A percentile compares a stretch with the other conserved stretches of the same genome.
Conservation (phyloP, 176 grass and related monocot species). For the Juncus effusus region DNA sequence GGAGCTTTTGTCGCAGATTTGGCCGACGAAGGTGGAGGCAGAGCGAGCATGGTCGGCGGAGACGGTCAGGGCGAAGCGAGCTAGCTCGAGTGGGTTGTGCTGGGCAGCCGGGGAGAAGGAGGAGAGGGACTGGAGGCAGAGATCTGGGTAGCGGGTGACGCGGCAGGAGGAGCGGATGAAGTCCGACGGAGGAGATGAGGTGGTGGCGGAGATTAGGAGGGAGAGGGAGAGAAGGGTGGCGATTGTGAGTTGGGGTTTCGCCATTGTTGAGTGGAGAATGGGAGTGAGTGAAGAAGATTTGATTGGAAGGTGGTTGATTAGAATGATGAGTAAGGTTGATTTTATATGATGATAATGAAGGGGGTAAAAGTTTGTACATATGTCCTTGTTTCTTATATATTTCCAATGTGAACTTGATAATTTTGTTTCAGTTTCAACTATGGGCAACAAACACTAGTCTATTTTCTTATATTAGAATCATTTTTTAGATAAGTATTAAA, state of each 20-base stretch:
- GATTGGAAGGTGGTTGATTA: neutral
- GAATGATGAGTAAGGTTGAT: neutral
- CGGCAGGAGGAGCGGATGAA: constrained; percentile 78
- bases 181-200: constrained; percentile 31
- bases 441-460: no score
- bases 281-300: constrained; percentile 6
- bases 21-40: constrained; percentile 55
- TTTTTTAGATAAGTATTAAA: no score
- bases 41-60: constrained; percentile 66
- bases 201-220: constrained; percentile 11
- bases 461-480: no score
- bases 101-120: constrained; percentile 48
- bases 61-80: constrained; percentile 65
- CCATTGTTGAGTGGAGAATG: neutral
- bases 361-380: no score
- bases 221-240: constrained; percentile 18
- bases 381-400: no score
- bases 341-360: neutral
- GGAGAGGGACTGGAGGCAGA: constrained; percentile 72
- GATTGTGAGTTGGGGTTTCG: neutral
- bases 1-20: constrained; percentile 7
- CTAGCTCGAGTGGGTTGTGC: constrained; percentile 61
- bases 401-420: no score
- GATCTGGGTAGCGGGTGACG: constrained; percentile 63
- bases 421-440: no score